Conservation (phyloP, 1,284 basidiomycete species). For the Singerocomus rubriflavus region DNA sequence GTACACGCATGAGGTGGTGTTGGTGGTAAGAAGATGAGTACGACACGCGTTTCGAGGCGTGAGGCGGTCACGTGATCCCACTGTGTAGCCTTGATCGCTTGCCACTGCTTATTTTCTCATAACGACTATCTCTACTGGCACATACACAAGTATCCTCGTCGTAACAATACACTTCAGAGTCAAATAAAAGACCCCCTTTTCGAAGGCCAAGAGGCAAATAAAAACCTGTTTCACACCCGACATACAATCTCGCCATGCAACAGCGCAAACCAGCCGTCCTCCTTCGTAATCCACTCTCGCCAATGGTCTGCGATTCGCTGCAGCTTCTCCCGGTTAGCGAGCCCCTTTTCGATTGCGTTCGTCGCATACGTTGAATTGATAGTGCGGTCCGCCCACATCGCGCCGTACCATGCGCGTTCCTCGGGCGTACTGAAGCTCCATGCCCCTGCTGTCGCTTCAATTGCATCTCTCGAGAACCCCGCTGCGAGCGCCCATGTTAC, state of each 20-base stretch:
- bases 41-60: constrained; percentile 1
- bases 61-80: constrained; percentile 14
- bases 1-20: constrained; percentile 19
- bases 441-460: constrained; percentile 28
- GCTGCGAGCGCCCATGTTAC: constrained; percentile 27
- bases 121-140: background rate
- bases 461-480: constrained; percentile 25
- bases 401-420: constrained; percentile 36
- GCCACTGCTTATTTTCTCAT: too few species aligned
- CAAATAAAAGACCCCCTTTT: too few species aligned
- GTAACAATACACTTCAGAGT: background rate
- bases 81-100: too few species aligned
- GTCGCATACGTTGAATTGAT: constrained; percentile 31
- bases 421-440: constrained; percentile 37
- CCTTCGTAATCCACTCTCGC: constrained; percentile 31
- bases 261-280: constrained; percentile 36
- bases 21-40: background rate
- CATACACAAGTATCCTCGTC: background rate
- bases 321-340: constrained; percentile 29
- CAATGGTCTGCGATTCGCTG: constrained; percentile 26
- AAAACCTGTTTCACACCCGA: background rate
- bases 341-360: constrained; percentile 28
- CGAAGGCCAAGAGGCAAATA: too few species aligned
- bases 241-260: constrained; percentile 37
- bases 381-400: constrained; percentile 36